These are phyloP conservation scores for Didymella sp. DNA, from an alignment of 2,329 filamentous ascomycete species.

Conservation along the genomic window DNA sequence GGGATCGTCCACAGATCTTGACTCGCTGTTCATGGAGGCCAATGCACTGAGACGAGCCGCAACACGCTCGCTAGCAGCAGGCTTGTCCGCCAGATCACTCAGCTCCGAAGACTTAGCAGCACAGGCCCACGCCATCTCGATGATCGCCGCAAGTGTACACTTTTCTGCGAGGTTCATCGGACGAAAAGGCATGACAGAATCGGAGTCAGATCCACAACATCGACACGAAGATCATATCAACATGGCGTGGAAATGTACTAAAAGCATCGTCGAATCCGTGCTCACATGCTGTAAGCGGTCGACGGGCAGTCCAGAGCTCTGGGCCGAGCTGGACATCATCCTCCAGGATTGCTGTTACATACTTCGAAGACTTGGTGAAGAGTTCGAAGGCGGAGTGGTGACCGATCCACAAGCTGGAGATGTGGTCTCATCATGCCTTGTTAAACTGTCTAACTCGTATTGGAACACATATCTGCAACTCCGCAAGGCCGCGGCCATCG, in stretches of 20 bases:
- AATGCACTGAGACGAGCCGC: constrained; percentile 44
- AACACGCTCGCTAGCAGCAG: constrained; percentile 32
- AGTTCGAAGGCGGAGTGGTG: constrained; percentile 13
- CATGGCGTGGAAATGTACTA: constrained; percentile 38
- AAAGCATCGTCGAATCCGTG: constrained; percentile 48
- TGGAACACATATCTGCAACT: constrained; percentile 66
- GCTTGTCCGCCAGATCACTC: constrained; percentile 10
- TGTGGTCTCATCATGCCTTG: constrained; percentile 48
- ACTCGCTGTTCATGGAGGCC: constrained; percentile 47
- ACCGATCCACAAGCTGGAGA: constrained; percentile 16
- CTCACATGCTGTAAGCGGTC: constrained; percentile 42
- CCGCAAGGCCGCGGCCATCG: constrained; percentile 56
- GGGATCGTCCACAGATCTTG: constrained; percentile 44
- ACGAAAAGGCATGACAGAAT: constrained; percentile 21
- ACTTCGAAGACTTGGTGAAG: constrained; percentile 35
- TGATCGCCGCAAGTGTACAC: constrained; percentile 41
- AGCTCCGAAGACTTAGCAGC: constrained; percentile 9
- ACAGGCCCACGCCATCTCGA: constrained; percentile 27
- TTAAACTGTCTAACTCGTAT: constrained; percentile 75
- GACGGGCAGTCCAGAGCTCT: constrained; percentile 32
- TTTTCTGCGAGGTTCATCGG: constrained; percentile 47
- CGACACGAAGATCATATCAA: constrained; percentile 34
- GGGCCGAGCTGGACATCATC: constrained; percentile 42
- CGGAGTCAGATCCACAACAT: constrained; percentile 25
- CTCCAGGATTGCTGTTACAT: constrained; percentile 44